These are phyloP conservation scores for Colletotrichum endophyticum DNA, from an alignment of 2,329 filamentous ascomycete species.

Conservation along the genomic window DNA sequence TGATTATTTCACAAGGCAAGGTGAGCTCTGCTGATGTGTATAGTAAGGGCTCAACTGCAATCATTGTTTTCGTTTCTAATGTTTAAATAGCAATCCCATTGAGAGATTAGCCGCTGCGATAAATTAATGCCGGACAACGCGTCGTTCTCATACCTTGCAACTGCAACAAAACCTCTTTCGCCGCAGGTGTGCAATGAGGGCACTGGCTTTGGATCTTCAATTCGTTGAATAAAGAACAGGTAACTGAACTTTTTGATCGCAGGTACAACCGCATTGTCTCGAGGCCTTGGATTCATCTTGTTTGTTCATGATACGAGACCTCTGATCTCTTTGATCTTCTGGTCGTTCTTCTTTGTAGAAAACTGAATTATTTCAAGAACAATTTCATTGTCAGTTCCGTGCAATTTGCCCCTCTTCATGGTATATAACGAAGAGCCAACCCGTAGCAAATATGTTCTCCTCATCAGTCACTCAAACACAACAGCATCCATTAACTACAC, in stretches of 20 bases:
- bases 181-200: background rate
- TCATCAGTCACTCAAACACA: background rate
- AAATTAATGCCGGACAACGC: background rate
- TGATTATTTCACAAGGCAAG: background rate
- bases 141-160: background rate
- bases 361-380: background rate
- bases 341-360: background rate
- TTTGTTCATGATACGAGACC: background rate
- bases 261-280: background rate
- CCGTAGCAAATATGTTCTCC: background rate
- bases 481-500: background rate
- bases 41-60: background rate
- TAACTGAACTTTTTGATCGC: background rate
- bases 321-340: background rate
- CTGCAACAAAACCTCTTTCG: background rate
- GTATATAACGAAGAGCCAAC: background rate
- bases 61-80: background rate
- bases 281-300: background rate
- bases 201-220: background rate
- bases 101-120: background rate
- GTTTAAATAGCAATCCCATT: background rate
- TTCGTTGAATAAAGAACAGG: background rate
- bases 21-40: background rate
- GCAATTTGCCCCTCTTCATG: background rate
- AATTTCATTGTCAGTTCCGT: background rate